These are phyloP conservation scores for Saturnispora bothae DNA, from an alignment of 805 yeast genomes.

Conservation along the genomic window DNA sequence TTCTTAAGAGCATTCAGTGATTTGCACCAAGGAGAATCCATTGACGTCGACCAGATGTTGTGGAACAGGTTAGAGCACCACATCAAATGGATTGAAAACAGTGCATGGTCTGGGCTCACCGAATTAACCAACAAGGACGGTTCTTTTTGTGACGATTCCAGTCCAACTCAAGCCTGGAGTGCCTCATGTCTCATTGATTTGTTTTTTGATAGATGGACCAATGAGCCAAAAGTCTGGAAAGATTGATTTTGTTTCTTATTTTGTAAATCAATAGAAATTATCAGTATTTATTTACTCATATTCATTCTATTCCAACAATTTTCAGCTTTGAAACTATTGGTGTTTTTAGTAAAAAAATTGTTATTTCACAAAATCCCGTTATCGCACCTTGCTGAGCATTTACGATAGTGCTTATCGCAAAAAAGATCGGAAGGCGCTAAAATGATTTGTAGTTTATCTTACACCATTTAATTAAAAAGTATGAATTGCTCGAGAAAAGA, in stretches of 20 bases:
- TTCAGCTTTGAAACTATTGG: no score
- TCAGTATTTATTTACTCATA: no score
- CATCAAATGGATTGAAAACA: slow-evolving; percentile 56
- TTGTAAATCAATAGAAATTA: no score
- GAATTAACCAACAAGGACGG: slow-evolving; percentile 90
- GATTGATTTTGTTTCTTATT: not conserved
- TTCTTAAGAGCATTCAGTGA: slow-evolving; percentile 67
- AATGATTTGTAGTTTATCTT: no score
- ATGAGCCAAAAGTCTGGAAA: slow-evolving; percentile 12
- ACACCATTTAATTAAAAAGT: no score
- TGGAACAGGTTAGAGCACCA: slow-evolving; percentile 55
- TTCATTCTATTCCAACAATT: no score
- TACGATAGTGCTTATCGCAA: no score
- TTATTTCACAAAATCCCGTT: no score
- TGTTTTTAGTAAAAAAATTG: no score
- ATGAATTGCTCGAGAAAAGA: no score
- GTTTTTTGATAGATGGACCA: slow-evolving; percentile 49
- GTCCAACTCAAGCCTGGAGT: slow-evolving; percentile 98
- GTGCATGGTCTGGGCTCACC: slow-evolving; percentile 89
- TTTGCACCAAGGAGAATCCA: slow-evolving; percentile 29
- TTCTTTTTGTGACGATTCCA: slow-evolving; percentile 67
- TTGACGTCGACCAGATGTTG: slow-evolving; percentile 27
- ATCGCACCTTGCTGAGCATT: no score
- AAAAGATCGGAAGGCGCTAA: no score
- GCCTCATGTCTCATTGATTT: slow-evolving; percentile 76